Evolutionary conservation across 2,329 filamentous ascomycete genomes (phyloP), one percentile per base, ranked within the genome.

Genomic region (Pyrenophora graminea): DNA sequence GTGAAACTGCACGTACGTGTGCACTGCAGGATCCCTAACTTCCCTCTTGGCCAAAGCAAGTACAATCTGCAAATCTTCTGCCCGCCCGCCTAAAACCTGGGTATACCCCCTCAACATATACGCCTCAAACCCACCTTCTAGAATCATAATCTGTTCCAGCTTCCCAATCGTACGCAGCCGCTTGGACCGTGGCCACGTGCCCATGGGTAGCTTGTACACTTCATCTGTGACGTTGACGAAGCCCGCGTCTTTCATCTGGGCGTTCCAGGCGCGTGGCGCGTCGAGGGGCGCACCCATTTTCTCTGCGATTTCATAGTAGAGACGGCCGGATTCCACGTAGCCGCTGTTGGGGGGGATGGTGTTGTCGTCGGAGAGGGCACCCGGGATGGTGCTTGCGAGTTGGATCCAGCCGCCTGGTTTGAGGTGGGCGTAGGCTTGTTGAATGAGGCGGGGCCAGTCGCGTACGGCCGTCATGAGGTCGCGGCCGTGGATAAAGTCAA

Each of bases 171-270:
- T 63, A 3, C 57, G 38, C 8, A 65, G 40, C 13, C 62, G 34
- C 47, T 65, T 65, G 6, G 51, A 54, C 67, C 61, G 46, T 69
- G 61, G 59, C 66, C 66, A 69, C 6, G 56, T 23, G 1, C 66
- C 65, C 51, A 69, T 67, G 18, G 64, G 67, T 4, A 66, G 39
- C 52, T 64, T 67, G 41, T 59, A 59, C 2, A 60, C 44, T 23
- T 63, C 46, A 15, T 76, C 69, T 40, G 73, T 62, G 12, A 80
- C 73, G 34, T 79, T 75, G 18, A 73, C 67, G 53, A 79, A 79
- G 2, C 77, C 78, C 0, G 69, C 74, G 6, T 68, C 66, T 6
- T 49, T 50, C 59, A 63, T 62, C 18, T 61, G 61, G 6, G 69
- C 62, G 59, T 77, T 72, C 67, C 72, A 73, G 10, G 25, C 25